Evolutionary conservation across 768 basidiomycete species (phyloP).

Genomic region (Tricholoma sp.): DNA sequence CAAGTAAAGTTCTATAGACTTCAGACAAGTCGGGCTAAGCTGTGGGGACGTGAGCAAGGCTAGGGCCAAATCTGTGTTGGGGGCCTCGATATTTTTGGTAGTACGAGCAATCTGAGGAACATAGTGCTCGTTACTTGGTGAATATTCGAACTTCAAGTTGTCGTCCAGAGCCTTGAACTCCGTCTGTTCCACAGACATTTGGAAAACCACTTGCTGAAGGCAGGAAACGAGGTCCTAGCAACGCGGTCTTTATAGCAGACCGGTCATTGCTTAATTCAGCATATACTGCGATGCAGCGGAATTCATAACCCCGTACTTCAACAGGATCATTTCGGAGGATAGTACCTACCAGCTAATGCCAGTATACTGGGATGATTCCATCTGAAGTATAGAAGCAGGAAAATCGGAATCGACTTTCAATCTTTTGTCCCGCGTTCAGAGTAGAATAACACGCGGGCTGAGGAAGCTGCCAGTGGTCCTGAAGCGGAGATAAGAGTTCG

Average conservation of each 20-base stretch:
- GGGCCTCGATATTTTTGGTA: conserved; percentile 21
- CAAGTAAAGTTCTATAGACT: conserved; percentile 36
- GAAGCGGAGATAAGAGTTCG: too few species aligned
- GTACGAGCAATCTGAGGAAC: conserved; percentile 8
- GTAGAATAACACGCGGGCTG: too few species aligned
- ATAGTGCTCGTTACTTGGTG: neutral
- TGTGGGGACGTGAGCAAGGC: conserved; percentile 40
- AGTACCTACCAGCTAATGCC: too few species aligned
- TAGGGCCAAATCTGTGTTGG: conserved; percentile 38
- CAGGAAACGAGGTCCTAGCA: neutral
- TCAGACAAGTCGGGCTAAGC: conserved; percentile 30
- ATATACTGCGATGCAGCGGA: neutral
- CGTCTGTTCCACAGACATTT: conserved; percentile 13
- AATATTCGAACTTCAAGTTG: conserved; percentile 7
- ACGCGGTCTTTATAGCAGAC: neutral
- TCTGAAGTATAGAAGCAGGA: too few species aligned
- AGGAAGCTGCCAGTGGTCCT: too few species aligned
- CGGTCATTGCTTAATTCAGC: neutral
- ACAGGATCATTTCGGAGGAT: neutral
- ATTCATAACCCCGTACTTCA: neutral
- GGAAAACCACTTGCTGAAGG: neutral
- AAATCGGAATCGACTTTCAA: too few species aligned
- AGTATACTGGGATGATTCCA: too few species aligned
- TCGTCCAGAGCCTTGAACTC: conserved; percentile 6
- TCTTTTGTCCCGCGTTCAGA: too few species aligned